Base-by-base conservation (phyloP, 139 green algal species). In the Chlamydomonas applanata region DNA sequence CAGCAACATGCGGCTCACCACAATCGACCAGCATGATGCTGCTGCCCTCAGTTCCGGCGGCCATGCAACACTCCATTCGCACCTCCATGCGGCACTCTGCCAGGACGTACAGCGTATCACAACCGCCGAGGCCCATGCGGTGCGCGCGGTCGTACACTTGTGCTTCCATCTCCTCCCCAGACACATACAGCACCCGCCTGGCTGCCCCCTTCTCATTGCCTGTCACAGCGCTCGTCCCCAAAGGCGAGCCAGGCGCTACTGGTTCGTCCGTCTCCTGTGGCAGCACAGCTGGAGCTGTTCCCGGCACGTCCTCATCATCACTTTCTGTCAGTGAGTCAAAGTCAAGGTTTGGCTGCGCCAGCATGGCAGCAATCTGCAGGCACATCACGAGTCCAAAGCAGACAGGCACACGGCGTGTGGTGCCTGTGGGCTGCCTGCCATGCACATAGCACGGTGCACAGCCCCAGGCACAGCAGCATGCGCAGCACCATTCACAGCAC, bases 111-210 rank as follows among this genome's bases (percentile, higher is more conserved):
- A 74, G 67, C 3, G 46, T 27, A 32, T 53, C 57, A 45, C 72
- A 72, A 40, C 33, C 22, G 19, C 59, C 1, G 44, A 95, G 54
- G 0, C 89, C 88, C 86, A 97, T 89, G 30, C 92, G 87, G 62
- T 71, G 69, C 1, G 90, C 91, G 17, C 92, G 76, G 72, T 81
- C 80, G 29, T 76, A 85, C 25, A 97, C 89, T 83, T 92, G 87
- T 45, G 93, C 81, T 17, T 75, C 59, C 20, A 76, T 91, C 73
- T 96, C 91, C 73, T 96, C 90, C 5, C 83, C 93, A 2, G 86
- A 91, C 0, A 96, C 81, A 73, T 97, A 97, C 54, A 97, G 80
- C 53, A 97, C 90, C 4, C 68, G 63, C 1, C 66, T 34, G 32
- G 40, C 53, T 72, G 49, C 46, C 29, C 11, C 22, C n/a, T n/a